Conservation (phyloP, 768 basidiomycete species). For the Tylopilus plumbeoviolaceoides region DNA sequence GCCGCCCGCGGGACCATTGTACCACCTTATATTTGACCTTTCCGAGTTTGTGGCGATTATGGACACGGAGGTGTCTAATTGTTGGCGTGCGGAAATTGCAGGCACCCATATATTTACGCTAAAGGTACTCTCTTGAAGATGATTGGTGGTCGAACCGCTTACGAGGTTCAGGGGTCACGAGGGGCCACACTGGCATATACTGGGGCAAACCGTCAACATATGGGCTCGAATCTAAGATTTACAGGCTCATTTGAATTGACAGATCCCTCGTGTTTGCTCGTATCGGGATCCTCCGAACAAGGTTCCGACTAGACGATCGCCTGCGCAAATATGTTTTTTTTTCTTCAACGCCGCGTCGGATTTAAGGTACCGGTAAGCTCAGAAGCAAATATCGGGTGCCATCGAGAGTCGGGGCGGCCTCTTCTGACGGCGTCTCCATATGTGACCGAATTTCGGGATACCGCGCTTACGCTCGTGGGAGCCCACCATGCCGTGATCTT, state of each 20-base stretch:
- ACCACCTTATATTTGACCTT: neutral
- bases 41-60: neutral
- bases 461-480: slow-evolving; percentile 25
- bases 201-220: slow-evolving; percentile 8
- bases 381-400: slow-evolving; percentile 1
- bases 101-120: neutral
- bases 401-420: neutral
- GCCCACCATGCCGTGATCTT: slow-evolving; percentile 26
- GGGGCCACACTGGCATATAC: slow-evolving; percentile 1
- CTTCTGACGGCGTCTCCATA: slow-evolving; percentile 19
- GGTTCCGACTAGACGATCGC: slow-evolving; percentile 14
- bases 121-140: neutral
- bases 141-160: slow-evolving; percentile 13
- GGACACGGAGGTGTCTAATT: neutral
- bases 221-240: slow-evolving; percentile 30
- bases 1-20: neutral
- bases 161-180: slow-evolving; percentile 16
- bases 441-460: slow-evolving; percentile 11
- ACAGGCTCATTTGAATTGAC: slow-evolving; percentile 13
- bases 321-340: slow-evolving; percentile 14
- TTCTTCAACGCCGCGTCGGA: slow-evolving; percentile 4
- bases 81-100: neutral
- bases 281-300: slow-evolving; percentile 24
- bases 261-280: slow-evolving; percentile 13
- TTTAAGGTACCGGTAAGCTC: slow-evolving; percentile 12